A percentile compares a stretch with the other conserved stretches of the same genome.
Conservation (phyloP, 106 monocot genomes). For the Cymbidium sinense region DNA sequence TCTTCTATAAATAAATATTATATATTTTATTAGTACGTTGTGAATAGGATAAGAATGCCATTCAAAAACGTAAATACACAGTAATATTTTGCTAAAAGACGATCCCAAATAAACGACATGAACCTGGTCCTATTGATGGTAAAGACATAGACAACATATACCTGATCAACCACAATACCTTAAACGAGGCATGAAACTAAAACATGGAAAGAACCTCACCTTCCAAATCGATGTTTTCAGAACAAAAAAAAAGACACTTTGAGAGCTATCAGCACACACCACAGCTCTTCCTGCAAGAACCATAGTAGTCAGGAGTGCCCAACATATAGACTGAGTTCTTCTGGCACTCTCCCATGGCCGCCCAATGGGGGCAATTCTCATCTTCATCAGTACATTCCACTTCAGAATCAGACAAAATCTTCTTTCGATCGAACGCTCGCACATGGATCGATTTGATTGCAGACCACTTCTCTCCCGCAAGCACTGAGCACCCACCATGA, state of each 20-base stretch:
- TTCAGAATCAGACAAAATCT: background rate
- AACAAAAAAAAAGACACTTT: too few species aligned
- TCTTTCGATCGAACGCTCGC: slow-evolving; percentile 8
- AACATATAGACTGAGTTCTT: slow-evolving; percentile 62
- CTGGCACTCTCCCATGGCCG: slow-evolving; percentile 60
- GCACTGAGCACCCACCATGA: slow-evolving; percentile 36
- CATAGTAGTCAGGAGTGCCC: slow-evolving; percentile 69
- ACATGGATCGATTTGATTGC: slow-evolving; percentile 52
- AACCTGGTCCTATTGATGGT: background rate
- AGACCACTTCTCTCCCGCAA: slow-evolving; percentile 59
- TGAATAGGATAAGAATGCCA: too few species aligned
- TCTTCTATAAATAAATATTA: too few species aligned
- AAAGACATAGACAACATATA: background rate
- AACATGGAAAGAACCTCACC: background rate
- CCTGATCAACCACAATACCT: background rate
- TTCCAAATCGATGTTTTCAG: background rate
- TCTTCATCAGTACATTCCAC: slow-evolving; percentile 67
- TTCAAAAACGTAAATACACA: too few species aligned
- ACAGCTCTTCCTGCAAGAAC: slow-evolving; percentile 75
- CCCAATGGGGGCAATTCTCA: slow-evolving; percentile 51
- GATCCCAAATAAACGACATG: too few species aligned
- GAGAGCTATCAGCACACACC: slow-evolving; percentile 32
- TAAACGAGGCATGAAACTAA: background rate
- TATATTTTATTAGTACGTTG: too few species aligned
- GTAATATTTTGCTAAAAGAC: too few species aligned